Evolutionary conservation across 768 basidiomycete genomes (phyloP).

Genomic region (Boletus subparvulus): DNA sequence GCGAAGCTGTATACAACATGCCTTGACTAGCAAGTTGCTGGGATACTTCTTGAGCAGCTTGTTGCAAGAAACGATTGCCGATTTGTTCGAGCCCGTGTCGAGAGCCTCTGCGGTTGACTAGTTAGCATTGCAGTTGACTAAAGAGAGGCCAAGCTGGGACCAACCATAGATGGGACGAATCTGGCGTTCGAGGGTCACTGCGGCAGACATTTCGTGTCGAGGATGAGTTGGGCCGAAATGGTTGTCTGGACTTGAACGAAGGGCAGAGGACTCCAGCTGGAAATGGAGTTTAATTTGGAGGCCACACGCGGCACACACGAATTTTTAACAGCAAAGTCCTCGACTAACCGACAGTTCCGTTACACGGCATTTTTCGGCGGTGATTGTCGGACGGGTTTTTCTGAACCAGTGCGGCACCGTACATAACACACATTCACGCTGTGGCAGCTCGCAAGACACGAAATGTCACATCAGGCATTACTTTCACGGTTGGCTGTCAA

Average conservation of each 20-base stretch:
- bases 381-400: constrained; percentile 11
- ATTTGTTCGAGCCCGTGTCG: constrained; percentile 84
- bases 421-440: not conserved
- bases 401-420: not conserved
- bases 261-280: not conserved
- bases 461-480: constrained; percentile 44
- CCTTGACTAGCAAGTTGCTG: constrained; percentile 71
- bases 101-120: constrained; percentile 60
- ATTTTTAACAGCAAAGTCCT: constrained; percentile 24
- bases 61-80: constrained; percentile 81
- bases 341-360: constrained; percentile 28
- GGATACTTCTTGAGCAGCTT: constrained; percentile 87
- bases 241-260: constrained; percentile 2
- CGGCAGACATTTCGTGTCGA: constrained; percentile 44
- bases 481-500: constrained; percentile 32
- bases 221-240: not conserved
- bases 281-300: constrained; percentile 3
- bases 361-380: constrained; percentile 26
- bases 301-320: constrained; percentile 12
- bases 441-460: not conserved
- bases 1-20: constrained; percentile 17
- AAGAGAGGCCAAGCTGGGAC: constrained; percentile 14
- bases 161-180: constrained; percentile 83
- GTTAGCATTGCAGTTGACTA: constrained; percentile 1
- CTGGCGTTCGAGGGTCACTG: constrained; percentile 70